Evolutionary conservation across 1,284 basidiomycete genomes (phyloP).

Genomic region (Fomitopsis schrenkii): DNA sequence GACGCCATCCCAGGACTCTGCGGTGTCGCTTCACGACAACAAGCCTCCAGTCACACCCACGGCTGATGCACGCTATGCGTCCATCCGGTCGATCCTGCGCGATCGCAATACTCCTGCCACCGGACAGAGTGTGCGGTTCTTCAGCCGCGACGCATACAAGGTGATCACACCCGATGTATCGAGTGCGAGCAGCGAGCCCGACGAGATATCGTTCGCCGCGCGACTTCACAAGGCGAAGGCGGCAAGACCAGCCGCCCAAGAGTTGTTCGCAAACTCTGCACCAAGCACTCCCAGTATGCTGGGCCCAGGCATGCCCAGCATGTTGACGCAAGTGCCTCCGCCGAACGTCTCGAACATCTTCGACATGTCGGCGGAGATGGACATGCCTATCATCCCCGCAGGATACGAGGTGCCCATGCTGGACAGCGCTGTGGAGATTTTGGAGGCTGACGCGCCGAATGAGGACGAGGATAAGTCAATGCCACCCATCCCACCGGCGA

Average conservation of each 20-base stretch:
- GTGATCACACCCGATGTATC: conserved; percentile 61
- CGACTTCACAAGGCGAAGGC: conserved; percentile 26
- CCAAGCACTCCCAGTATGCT: conserved; percentile 16
- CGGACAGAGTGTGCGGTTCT: conserved; percentile 71
- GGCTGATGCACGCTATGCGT: conserved; percentile 34
- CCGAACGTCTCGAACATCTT: conserved; percentile 43
- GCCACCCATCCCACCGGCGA: conserved; percentile 14
- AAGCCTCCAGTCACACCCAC: conserved; percentile 15
- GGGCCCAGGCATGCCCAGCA: neutral
- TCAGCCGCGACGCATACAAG: conserved; percentile 61
- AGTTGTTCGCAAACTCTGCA: conserved; percentile 27
- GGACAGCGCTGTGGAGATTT: conserved; percentile 39
- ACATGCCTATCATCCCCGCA: conserved; percentile 44
- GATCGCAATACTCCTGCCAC: conserved; percentile 69
- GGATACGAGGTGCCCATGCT: conserved; percentile 38
- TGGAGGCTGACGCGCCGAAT: conserved; percentile 27
- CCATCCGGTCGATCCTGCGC: conserved; percentile 66
- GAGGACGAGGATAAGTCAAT: neutral
- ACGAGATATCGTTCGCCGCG: conserved; percentile 33
- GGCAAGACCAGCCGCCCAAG: conserved; percentile 23
- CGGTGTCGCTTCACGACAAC: neutral
- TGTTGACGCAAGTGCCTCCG: conserved; percentile 28
- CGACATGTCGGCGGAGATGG: conserved; percentile 45
- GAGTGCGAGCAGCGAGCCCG: conserved; percentile 37
- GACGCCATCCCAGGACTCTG: conserved; percentile 1